Conservation (phyloP, 164 flowering plant species). For the Dillenia turbinata region DNA sequence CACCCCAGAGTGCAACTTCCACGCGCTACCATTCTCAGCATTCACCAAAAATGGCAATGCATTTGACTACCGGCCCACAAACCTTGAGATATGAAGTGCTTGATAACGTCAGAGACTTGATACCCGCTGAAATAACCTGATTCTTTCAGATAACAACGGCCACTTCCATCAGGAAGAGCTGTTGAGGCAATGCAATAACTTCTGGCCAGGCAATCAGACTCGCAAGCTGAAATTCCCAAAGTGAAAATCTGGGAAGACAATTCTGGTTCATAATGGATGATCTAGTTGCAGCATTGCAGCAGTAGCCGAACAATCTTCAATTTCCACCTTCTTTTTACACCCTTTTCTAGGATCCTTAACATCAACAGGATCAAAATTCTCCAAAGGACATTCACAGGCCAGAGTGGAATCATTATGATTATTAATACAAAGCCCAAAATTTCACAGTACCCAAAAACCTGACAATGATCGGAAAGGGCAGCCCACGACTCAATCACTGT, state of each 20-base stretch:
- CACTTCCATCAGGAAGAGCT: slow-evolving; percentile 52
- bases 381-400: slow-evolving; percentile 64
- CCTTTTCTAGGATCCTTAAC: slow-evolving; percentile 53
- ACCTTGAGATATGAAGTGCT: slow-evolving; percentile 58
- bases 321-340: slow-evolving; percentile 67
- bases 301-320: slow-evolving; percentile 45
- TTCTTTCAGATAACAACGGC: slow-evolving; percentile 39
- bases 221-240: slow-evolving; percentile 36
- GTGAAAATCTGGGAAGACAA: slow-evolving; percentile 23
- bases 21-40: neutral
- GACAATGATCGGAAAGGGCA: slow-evolving; percentile 75
- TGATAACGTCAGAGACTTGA: slow-evolving; percentile 39
- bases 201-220: slow-evolving; percentile 36
- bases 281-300: slow-evolving; percentile 45
- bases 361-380: slow-evolving; percentile 63
- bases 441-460: slow-evolving; percentile 73
- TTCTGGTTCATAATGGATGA: slow-evolving; percentile 58
- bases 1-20: slow-evolving; percentile 31
- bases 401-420: slow-evolving; percentile 57
- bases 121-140: slow-evolving; percentile 46
- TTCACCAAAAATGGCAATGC: slow-evolving; percentile 13
- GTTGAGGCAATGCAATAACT: slow-evolving; percentile 48
- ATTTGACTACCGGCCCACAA: slow-evolving; percentile 37
- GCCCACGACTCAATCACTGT: slow-evolving; percentile 44
- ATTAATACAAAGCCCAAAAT: slow-evolving; percentile 53